Percentiles rank a stretch among this genome's conserved stretches.
Evolutionary conservation across 441 rosid genomes (phyloP).

Genomic region (Breynia disticha): DNA sequence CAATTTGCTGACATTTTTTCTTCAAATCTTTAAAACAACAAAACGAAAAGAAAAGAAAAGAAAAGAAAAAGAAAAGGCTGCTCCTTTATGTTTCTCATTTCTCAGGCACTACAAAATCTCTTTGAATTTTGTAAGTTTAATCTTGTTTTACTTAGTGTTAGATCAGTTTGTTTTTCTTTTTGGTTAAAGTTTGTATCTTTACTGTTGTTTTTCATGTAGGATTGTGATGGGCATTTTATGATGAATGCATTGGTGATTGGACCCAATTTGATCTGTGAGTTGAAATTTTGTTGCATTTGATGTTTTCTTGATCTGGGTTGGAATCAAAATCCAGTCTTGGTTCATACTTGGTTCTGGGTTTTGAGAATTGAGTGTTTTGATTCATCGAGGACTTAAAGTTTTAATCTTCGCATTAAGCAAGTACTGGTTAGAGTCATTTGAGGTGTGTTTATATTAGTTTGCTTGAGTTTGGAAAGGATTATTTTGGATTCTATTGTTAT

Average conservation of each 20-base stretch:
- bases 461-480: not conserved
- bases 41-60: no score
- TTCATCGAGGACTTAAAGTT: slow-evolving; percentile 8
- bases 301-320: slow-evolving; percentile 26
- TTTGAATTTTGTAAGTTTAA: not conserved
- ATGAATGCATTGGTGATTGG: not conserved
- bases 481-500: not conserved
- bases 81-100: not conserved
- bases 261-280: slow-evolving; percentile 7
- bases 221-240: not conserved
- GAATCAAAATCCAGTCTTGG: slow-evolving; percentile 20
- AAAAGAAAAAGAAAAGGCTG: no score
- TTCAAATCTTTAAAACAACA: no score
- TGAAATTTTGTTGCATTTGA: slow-evolving; percentile 1
- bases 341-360: slow-evolving; percentile 17
- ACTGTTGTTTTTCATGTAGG: not conserved
- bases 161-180: slow-evolving; percentile 18
- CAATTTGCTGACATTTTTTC: no score
- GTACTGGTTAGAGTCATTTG: not conserved
- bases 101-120: not conserved
- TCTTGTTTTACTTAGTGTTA: slow-evolving; percentile 22
- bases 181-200: slow-evolving; percentile 1
- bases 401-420: not conserved
- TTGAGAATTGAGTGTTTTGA: slow-evolving; percentile 13
- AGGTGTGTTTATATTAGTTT: slow-evolving; percentile 3